Evolutionary conservation across 2,329 filamentous ascomycete species (phyloP), one percentile per base, ranked within the genome.

Genomic region (Hymenoscyphus albidus): DNA sequence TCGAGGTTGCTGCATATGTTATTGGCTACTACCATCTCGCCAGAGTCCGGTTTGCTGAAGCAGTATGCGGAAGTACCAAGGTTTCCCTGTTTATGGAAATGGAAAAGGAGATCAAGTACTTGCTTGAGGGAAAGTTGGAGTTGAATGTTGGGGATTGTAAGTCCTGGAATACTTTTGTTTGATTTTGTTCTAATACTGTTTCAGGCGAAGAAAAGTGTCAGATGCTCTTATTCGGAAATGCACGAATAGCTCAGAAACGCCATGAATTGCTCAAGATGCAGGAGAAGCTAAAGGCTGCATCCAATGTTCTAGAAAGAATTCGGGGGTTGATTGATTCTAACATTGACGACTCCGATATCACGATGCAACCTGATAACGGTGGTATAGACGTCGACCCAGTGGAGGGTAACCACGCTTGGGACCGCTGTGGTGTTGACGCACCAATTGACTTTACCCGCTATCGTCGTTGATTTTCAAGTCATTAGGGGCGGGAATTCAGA

Each of bases 21-120:
- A 80, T 88, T 0, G 88, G 84, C 0, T 93, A 92, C 74, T 93
- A 93, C 71, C 80, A 85, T 58, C 83, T 88, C 4, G 88, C 90
- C 0, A 83, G 85, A 0, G 77, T 81, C 39, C 83, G 89, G 1
- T 89, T 92, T 70, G 80, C 86, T 0, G 88, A 93, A 54, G 66
- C 58, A 32, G 62, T 72, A 1, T 76, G 70, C n/a, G 38, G 64
- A 1, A 65, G 61, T 5, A 64, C 71, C 3, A 56, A 67, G 1
- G 65, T 62, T 3, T 38, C 40, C 10, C 13, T 71, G 0, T 71
- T 71, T 42, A 54, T 56, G 16, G n/a, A 67, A 12, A 61, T 68
- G 1, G n/a, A 62, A 0, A 42, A 61, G n/a, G 58, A 63, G 0
- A 66, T 72, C 2, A 44, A 57, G 5, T 48, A 57, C 9, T 64